Percentiles rank a stretch among this genome's conserved stretches.
Evolutionary conservation across 495 filamentous ascomycete species (phyloP).

Genomic region (Xylaria telfairii): DNA sequence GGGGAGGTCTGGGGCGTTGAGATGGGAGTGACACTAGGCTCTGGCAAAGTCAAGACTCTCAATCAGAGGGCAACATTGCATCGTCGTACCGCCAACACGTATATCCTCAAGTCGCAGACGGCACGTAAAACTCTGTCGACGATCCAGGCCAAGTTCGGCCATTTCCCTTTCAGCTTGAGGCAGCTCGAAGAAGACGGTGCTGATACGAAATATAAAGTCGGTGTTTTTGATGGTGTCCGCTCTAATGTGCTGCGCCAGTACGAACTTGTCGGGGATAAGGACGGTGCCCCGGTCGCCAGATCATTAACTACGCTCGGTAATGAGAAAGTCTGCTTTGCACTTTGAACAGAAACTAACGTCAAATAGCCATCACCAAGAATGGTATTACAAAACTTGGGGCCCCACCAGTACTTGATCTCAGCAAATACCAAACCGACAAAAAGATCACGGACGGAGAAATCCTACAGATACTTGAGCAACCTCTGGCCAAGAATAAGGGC

Average conservation of each 20-base stretch:
- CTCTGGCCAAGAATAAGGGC: slow-evolving; percentile 75
- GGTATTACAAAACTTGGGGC: slow-evolving; percentile 83
- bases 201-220: slow-evolving; percentile 81
- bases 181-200: slow-evolving; percentile 92
- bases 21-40: slow-evolving; percentile 87
- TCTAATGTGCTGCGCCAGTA: slow-evolving; percentile 90
- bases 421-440: slow-evolving; percentile 89
- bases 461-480: slow-evolving; percentile 88
- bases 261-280: slow-evolving; percentile 93
- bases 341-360: slow-evolving; percentile 25
- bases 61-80: slow-evolving; percentile 88
- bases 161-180: slow-evolving; percentile 95
- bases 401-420: slow-evolving; percentile 73
- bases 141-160: slow-evolving; percentile 93
- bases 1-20: slow-evolving; percentile 98
- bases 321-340: slow-evolving; percentile 36
- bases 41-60: slow-evolving; percentile 91
- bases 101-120: slow-evolving; percentile 87
- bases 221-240: slow-evolving; percentile 93
- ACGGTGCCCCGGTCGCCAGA: slow-evolving; percentile 79
- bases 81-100: slow-evolving; percentile 88
- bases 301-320: slow-evolving; percentile 91
- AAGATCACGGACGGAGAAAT: slow-evolving; percentile 97
- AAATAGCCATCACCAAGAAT: slow-evolving; percentile 94
- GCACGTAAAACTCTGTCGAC: slow-evolving; percentile 90